Conservation (phyloP, 2,329 filamentous ascomycete species). For the Ceratocystis papillata region DNA sequence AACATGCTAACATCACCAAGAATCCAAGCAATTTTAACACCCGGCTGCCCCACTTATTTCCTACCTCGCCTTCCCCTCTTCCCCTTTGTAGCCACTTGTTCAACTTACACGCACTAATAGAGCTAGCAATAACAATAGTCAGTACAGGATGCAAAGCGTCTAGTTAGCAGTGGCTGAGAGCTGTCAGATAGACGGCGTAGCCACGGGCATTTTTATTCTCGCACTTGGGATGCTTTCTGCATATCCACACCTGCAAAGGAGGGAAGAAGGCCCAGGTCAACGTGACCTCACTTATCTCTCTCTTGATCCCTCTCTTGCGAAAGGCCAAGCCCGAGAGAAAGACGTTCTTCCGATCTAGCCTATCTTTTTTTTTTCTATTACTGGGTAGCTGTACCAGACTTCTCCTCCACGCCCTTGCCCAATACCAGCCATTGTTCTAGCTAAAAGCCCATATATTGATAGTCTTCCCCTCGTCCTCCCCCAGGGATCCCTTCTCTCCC, state of each 20-base stretch:
- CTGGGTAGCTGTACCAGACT: neutral
- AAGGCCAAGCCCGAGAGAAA: neutral
- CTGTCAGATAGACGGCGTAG: neutral
- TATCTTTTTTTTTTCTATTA: neutral
- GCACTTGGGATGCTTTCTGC: neutral
- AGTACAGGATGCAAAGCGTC: too few species aligned
- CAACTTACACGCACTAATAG: neutral
- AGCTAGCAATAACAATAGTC: too few species aligned
- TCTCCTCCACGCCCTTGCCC: neutral
- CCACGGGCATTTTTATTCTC: neutral
- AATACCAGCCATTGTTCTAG: conserved; percentile 9
- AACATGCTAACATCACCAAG: neutral
- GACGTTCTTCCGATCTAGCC: neutral
- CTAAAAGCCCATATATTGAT: neutral
- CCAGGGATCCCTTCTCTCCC: neutral
- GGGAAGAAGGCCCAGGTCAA: too few species aligned
- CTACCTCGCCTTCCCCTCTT: neutral
- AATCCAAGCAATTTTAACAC: conserved; percentile 7
- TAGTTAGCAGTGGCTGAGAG: neutral
- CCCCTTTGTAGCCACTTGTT: neutral
- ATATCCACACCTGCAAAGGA: neutral
- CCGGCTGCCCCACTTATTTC: conserved; percentile 5
- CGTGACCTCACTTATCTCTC: neutral
- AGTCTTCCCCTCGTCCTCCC: neutral
- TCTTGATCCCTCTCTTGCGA: neutral